Evolutionary conservation across 192 early-diverging fungal species (phyloP).

Genomic region (Borealophlyctis nickersoniae): DNA sequence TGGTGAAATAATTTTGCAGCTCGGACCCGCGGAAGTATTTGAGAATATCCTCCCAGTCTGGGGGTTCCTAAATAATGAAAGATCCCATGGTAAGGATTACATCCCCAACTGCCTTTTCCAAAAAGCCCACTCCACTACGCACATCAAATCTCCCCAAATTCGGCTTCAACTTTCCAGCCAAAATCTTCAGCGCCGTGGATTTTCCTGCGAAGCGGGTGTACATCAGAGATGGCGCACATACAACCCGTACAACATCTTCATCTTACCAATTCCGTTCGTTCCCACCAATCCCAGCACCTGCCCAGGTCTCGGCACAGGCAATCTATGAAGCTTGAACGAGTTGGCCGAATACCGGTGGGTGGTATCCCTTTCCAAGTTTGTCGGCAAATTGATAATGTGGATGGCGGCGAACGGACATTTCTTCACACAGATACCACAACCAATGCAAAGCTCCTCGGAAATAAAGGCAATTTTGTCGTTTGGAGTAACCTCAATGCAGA

Average conservation of each 20-base stretch:
- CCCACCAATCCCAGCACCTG: slow-evolving; percentile 97
- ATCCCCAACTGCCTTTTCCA: slow-evolving; percentile 1
- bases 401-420: slow-evolving; percentile 98
- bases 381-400: slow-evolving; percentile 94
- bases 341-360: slow-evolving; percentile 96
- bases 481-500: slow-evolving; percentile 88
- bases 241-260: background rate
- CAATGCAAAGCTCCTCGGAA: slow-evolving; percentile 95
- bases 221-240: background rate
- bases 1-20: slow-evolving; percentile 98
- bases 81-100: slow-evolving; percentile 19
- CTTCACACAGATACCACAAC: slow-evolving; percentile 97
- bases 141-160: slow-evolving; percentile 83
- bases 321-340: slow-evolving; percentile 95
- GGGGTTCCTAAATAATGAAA: slow-evolving; percentile 54
- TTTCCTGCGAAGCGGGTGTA: slow-evolving; percentile 70
- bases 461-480: slow-evolving; percentile 89
- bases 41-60: slow-evolving; percentile 95
- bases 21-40: slow-evolving; percentile 95
- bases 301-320: slow-evolving; percentile 92
- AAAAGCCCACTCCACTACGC: slow-evolving; percentile 5
- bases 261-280: slow-evolving; percentile 68
- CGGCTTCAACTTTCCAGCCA: slow-evolving; percentile 91
- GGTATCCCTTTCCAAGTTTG: slow-evolving; percentile 89
- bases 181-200: slow-evolving; percentile 90